These are phyloP conservation scores for Hymenoscyphus infarciens DNA, from an alignment of 2,329 filamentous ascomycete species.

Conservation along the genomic window DNA sequence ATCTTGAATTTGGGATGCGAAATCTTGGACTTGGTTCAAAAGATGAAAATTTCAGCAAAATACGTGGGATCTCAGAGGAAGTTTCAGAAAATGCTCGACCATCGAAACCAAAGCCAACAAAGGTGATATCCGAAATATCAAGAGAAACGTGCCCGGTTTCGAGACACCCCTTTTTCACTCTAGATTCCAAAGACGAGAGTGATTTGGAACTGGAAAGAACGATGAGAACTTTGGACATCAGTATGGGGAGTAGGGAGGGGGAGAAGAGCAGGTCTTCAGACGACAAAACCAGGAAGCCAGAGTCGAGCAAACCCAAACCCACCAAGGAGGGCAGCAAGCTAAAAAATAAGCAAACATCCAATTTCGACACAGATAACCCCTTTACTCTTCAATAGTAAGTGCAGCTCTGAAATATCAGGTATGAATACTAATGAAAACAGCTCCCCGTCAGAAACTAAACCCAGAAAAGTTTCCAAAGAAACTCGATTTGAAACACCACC, in stretches of 20 bases:
- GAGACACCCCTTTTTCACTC: not conserved
- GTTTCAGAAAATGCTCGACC: not conserved
- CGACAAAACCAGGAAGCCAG: not conserved
- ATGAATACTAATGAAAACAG: conserved; percentile 18
- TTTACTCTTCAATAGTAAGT: conserved; percentile 28
- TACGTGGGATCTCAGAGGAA: not conserved
- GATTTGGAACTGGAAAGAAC: not conserved
- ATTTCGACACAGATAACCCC: conserved; percentile 26
- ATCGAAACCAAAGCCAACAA: not conserved
- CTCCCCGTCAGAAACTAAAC: conserved; percentile 25
- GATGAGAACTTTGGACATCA: not conserved
- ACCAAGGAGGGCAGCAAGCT: conserved; percentile 2
- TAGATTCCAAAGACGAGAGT: not conserved
- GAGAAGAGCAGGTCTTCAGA: not conserved
- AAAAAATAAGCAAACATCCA: conserved; percentile 10
- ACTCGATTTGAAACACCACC: conserved; percentile 30
- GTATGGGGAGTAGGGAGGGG: not conserved
- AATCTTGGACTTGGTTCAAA: conserved; percentile 12
- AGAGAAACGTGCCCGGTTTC: not conserved
- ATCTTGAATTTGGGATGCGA: conserved; percentile 15
- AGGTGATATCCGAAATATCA: not conserved
- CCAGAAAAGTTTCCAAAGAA: conserved; percentile 23
- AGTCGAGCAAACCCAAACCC: not conserved
- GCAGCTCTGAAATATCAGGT: not conserved
- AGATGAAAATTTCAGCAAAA: not conserved